Base-by-base conservation (phyloP, 2,329 filamentous ascomycete genomes). In the Bipolaris zeicola region DNA sequence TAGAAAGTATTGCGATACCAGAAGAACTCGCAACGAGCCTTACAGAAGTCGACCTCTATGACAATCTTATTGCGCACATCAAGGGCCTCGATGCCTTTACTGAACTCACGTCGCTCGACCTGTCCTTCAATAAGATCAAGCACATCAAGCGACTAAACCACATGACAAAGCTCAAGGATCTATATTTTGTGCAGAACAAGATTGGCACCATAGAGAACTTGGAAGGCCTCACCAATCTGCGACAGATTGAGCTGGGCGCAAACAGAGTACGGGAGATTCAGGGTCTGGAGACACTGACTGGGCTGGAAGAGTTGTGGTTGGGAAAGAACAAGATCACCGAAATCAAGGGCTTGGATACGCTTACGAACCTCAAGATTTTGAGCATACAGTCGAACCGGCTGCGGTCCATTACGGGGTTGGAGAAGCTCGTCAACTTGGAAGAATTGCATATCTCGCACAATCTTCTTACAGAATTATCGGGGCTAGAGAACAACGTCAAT, bases 61-160 rank as follows among this genome's bases (percentile, higher is more conserved):
- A 99, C 79, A 99, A 99, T 77, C 83, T 96, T 16, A 92, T 99
- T 67, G 86, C 87, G 10, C 92, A 96, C 76, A 87, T 97, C 76
- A 88, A 88, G 64, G 91, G 91, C 28, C 83, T 99, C 43, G 92
- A 97, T 51, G 82, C 86, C 43, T 85, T 97, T 55, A 86, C 83
- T 11, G 83, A 90, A 59, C 84, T 99, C 51, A 91, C 85, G 5
- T 89, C 81, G 54, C 85, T 99, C 52, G 95, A 99, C 74, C 83
- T 99, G 49, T 96, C 91, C 76, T 99, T 97, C 85, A 99, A 99
- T 82, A 98, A 98, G 81, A 94, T 99, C 80, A 97, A 96, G 76
- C 93, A 97, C 78, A 96, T 99, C 80, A 96, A 96, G 78, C 87
- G 94, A 69, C 80, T 98, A 63, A 84, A 84, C 56, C 89, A 94